phyloP scores from a whole-genome alignment of 768 basidiomycete genomes.

The Chlorophyllum brunneum region DNA sequence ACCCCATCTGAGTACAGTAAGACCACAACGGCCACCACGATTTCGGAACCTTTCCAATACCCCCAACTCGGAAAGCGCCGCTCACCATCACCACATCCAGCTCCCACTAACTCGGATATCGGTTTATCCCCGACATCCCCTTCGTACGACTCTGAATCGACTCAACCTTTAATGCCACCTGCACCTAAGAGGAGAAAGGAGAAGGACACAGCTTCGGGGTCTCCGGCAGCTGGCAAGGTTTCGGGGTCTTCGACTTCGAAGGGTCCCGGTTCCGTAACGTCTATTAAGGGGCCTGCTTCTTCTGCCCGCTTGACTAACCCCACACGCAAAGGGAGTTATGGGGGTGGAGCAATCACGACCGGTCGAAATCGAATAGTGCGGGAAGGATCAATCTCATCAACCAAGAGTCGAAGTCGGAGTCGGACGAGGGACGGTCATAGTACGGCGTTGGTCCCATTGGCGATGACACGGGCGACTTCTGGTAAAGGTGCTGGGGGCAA shows the following conservation, averaged over 20 bases:
- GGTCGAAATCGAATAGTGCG: background rate
- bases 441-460: background rate
- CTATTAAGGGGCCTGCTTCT: constrained; percentile 2
- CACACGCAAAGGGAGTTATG: background rate
- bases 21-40: constrained; percentile 4
- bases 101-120: background rate
- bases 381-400: no score
- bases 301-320: background rate
- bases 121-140: constrained; percentile 9
- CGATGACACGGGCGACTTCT: constrained; percentile 7
- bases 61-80: background rate
- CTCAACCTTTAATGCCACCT: background rate
- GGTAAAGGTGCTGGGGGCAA: background rate
- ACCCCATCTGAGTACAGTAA: constrained; percentile 1
- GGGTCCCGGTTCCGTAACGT: background rate
- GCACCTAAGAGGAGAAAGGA: constrained; percentile 8
- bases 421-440: background rate
- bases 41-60: constrained; percentile 2
- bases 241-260: background rate
- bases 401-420: constrained; percentile 10
- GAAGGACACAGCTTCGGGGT: constrained; percentile 1
- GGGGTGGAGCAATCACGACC: no score
- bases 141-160: background rate
- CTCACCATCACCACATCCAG: background rate
- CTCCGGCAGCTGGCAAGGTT: background rate